Evolutionary conservation across 177 flowering plant species (phyloP).

Genomic region (Telopea speciosissima): DNA sequence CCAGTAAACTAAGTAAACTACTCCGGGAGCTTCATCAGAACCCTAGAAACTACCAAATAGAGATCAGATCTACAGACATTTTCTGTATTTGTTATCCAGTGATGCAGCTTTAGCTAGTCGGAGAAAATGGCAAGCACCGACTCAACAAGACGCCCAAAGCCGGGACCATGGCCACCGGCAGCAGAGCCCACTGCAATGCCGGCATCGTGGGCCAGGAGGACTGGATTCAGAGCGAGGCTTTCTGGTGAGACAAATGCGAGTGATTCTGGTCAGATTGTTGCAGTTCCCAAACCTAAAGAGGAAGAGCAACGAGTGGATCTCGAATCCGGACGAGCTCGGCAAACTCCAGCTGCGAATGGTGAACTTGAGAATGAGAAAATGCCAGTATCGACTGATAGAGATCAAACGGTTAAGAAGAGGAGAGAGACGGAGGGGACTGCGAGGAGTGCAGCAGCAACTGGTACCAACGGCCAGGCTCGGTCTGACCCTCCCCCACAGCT

Average conservation of each 20-base stretch:
- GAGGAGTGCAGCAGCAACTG: conserved; percentile 25
- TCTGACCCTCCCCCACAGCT: conserved; percentile 18
- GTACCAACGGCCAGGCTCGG: conserved; percentile 31
- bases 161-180: conserved; percentile 79
- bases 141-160: conserved; percentile 54
- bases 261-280: conserved; percentile 58
- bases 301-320: conserved; percentile 47
- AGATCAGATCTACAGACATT: conserved; percentile 20
- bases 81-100: neutral
- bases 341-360: conserved; percentile 31
- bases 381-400: conserved; percentile 25
- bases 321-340: conserved; percentile 52
- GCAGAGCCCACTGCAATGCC: conserved; percentile 53
- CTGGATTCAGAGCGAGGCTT: conserved; percentile 79
- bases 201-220: conserved; percentile 85
- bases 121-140: conserved; percentile 56
- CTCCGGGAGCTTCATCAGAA: too few relatives aligned
- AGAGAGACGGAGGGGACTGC: conserved; percentile 49
- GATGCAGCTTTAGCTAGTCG: conserved; percentile 18
- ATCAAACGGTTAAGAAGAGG: conserved; percentile 49
- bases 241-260: conserved; percentile 83
- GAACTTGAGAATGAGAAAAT: conserved; percentile 22
- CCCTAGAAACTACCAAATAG: neutral
- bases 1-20: neutral
- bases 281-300: conserved; percentile 26